Base-by-base conservation (phyloP, 192 early-diverging fungal genomes). In the Entomortierella lignicola region DNA sequence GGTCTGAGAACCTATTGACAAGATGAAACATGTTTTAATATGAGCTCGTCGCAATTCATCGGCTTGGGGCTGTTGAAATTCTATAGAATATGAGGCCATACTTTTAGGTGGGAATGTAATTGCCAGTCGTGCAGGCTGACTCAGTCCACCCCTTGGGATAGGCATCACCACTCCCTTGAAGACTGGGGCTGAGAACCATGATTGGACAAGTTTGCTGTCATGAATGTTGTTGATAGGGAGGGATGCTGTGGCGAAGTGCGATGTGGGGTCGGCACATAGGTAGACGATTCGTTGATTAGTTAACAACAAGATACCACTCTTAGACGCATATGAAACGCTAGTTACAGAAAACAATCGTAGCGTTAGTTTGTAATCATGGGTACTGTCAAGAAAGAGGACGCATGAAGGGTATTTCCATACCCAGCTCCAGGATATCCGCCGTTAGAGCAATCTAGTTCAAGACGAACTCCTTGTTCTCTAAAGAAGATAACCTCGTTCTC, bases 341-440 rank as follows among this genome's bases (percentile, higher is more conserved):
- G 52, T 1, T 10, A 10, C 10, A 7, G 34, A 7, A 10, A 37
- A 4, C 34, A 4, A 7, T 37, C 34, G 10, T 37, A 37, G n/a
- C n/a, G n/a, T 37, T 37, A 37, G 34, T 7, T 37, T 37, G 34
- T 10, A 10, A 7, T 10, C 10, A 37, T 4, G 34, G 10, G 34
- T 10, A 37, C 10, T 37, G 4, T 7, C 34, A 37, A 7, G 34
- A 37, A 37, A 7, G 4, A 37, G 34, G 10, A 37, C 34, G 34
- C 4, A 37, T 37, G 34, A 7, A 37, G 10, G 34, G 34, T 7
- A 4, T 4, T 10, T 37, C 10, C 34, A 37, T 37, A 70, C 75
- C 75, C 75, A 26, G 75, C 75, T 6, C 75, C 75, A 29, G 75
- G 75, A 23, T 79, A 79, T 30, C 75, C 75, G 11, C 75, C 75